Evolutionary conservation across 495 filamentous ascomycete species (phyloP), one percentile per base, ranked within the genome.

Genomic region (Xylaria sp.): DNA sequence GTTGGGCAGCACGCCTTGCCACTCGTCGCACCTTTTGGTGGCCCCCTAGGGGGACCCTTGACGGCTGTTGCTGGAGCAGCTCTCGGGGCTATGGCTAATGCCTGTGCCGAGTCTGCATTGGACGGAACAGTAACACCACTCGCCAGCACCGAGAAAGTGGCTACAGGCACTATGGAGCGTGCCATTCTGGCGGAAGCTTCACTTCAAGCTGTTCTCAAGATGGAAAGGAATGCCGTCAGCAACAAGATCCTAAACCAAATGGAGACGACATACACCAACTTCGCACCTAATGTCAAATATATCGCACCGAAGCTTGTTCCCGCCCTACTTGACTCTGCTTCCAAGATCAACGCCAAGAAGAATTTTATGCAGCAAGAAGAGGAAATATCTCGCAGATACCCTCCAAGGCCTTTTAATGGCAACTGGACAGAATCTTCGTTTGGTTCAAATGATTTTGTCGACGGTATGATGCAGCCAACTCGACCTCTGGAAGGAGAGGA

Each of bases 11-110:
- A 41, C 11, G n/a, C 59, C 35, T 40, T 41, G 21, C 59, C 59
- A 43, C n/a, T 61, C 37, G 37, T 61, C 21, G 41, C 70, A 11
- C 73, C 73, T 8, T 50, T 77, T 19, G 48, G 80, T 35, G 76
- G 80, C 3, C 73, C 72, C 14, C 53, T 78, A n/a, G 81, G 75
- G 35, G 77, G 69, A 9, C 71, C 78, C 21, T 26, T 73, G 8
- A 43, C 71, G 12, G 74, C 74, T 35, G 31, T 75, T 52, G 72
- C 67, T 7, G 71, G 74, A 37, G 31, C 67, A 24, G 73, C 67
- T 41, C 70, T 82, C 31, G 71, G 70, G 29, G 72, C 77, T 31
- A 58, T 80, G 41, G 72, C 69, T 26, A 71, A 72, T 12, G 58
- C 41, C 35, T 68, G 77, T 29, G 71, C 78, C 48, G 72, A 72